These are phyloP conservation scores for Ascochyta clinopodiicola DNA, from an alignment of 2,329 filamentous ascomycete genomes.

Conservation along the genomic window DNA sequence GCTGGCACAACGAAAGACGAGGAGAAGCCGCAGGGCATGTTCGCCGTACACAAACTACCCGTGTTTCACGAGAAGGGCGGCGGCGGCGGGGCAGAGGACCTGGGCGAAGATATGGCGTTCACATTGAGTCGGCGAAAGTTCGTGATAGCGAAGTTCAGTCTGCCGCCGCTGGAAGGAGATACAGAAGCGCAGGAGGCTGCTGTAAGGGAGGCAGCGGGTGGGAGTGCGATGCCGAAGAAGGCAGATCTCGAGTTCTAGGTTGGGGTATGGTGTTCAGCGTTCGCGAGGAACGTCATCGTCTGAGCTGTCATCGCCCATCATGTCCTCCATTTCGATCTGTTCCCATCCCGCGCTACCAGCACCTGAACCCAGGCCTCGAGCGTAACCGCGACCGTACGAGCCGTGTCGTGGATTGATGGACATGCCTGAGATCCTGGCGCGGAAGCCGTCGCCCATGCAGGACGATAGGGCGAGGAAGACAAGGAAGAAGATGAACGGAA, in stretches of 20 bases:
- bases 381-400: conserved; percentile 63
- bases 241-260: conserved; percentile 72
- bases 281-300: conserved; percentile 25
- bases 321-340: conserved; percentile 68
- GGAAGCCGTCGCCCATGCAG: conserved; percentile 61
- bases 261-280: not conserved
- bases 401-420: conserved; percentile 52
- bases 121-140: conserved; percentile 84
- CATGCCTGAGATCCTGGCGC: conserved; percentile 51
- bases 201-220: conserved; percentile 41
- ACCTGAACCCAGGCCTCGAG: conserved; percentile 61
- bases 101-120: conserved; percentile 88
- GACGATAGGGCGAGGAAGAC: conserved; percentile 62
- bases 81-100: conserved; percentile 67
- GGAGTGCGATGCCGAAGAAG: conserved; percentile 60
- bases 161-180: conserved; percentile 85
- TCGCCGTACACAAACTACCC: conserved; percentile 82
- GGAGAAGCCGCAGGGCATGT: conserved; percentile 83
- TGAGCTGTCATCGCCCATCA: conserved; percentile 56
- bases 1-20: conserved; percentile 64
- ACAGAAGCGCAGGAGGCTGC: conserved; percentile 63
- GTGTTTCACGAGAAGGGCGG: conserved; percentile 89
- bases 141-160: conserved; percentile 83
- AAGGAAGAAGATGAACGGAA: conserved; percentile 48
- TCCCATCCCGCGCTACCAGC: conserved; percentile 63